Evolutionary conservation across 768 basidiomycete species (phyloP).

Genomic region (Mycena latifolia): DNA sequence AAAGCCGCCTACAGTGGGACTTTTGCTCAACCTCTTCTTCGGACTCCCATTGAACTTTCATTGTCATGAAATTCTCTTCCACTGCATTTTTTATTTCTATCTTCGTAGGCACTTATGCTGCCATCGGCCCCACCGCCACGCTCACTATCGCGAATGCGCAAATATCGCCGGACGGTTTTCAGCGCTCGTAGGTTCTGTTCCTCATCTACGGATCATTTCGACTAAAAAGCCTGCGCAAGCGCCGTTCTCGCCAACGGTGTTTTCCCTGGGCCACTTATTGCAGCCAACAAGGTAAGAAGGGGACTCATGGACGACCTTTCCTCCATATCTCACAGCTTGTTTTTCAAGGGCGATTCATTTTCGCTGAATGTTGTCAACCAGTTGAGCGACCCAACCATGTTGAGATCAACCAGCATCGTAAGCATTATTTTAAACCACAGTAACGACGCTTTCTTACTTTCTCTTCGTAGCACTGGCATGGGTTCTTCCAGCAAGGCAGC

Average conservation of each 20-base stretch:
- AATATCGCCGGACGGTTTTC: slow-evolving; percentile 52
- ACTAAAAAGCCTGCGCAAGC: background rate
- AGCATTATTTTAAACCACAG: slow-evolving; percentile 29
- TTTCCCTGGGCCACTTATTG: slow-evolving; percentile 55
- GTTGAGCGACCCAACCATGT: slow-evolving; percentile 52
- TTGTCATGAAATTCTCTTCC: no score
- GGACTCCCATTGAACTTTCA: no score
- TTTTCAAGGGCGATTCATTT: slow-evolving; percentile 46
- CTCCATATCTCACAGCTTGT: no score
- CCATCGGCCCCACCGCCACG: no score
- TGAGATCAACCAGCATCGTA: slow-evolving; percentile 52
- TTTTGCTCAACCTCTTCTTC: no score
- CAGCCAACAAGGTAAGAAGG: slow-evolving; percentile 44
- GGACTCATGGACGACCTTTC: no score
- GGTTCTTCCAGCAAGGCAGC: slow-evolving; percentile 37
- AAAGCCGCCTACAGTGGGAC: no score
- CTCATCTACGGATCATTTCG: background rate
- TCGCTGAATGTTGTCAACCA: slow-evolving; percentile 52
- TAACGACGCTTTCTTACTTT: no score
- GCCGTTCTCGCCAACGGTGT: slow-evolving; percentile 50
- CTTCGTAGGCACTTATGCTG: no score
- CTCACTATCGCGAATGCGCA: slow-evolving; percentile 42
- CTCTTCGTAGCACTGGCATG: slow-evolving; percentile 37
- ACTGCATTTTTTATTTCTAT: no score
- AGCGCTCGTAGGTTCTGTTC: slow-evolving; percentile 40